Evolutionary conservation across 495 filamentous ascomycete species (phyloP).

Genomic region (Penicillium ochrochloron): DNA sequence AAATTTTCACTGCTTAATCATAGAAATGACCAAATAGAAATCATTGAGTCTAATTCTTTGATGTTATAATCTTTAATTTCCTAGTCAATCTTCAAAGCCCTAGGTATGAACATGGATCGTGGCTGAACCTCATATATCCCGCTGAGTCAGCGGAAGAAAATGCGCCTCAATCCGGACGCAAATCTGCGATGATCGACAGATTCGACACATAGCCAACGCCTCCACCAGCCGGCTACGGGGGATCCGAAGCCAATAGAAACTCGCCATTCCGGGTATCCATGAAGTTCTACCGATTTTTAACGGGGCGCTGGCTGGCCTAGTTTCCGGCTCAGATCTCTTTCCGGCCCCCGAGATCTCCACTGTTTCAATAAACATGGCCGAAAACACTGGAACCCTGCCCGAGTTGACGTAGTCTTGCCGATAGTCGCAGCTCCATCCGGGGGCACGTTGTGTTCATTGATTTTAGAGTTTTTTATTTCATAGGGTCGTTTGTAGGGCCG

Average conservation of each 20-base stretch:
- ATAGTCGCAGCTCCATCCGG: background rate
- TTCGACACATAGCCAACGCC: background rate
- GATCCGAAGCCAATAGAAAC: background rate
- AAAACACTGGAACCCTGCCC: constrained; percentile 15
- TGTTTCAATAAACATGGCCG: constrained; percentile 11
- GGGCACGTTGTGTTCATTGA: background rate
- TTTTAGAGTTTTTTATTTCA: constrained; percentile 7
- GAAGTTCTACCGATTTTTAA: background rate
- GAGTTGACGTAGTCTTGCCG: constrained; percentile 1
- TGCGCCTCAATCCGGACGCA: background rate
- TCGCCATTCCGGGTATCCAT: background rate
- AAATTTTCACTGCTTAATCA: too few relatives aligned
- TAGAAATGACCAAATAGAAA: too few relatives aligned
- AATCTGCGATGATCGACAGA: background rate
- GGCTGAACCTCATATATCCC: background rate
- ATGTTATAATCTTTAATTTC: too few relatives aligned
- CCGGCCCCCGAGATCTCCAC: constrained; percentile 20
- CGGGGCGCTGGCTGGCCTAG: background rate
- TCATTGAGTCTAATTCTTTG: too few relatives aligned
- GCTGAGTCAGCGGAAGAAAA: background rate
- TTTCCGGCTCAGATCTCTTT: constrained; percentile 4
- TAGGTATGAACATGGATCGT: too few relatives aligned
- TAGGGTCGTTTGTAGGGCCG: background rate
- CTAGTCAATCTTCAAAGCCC: too few relatives aligned
- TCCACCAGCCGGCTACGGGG: background rate